These are phyloP conservation scores for Cladosporium halotolerans DNA, from an alignment of 2,329 filamentous ascomycete species.

Conservation along the genomic window DNA sequence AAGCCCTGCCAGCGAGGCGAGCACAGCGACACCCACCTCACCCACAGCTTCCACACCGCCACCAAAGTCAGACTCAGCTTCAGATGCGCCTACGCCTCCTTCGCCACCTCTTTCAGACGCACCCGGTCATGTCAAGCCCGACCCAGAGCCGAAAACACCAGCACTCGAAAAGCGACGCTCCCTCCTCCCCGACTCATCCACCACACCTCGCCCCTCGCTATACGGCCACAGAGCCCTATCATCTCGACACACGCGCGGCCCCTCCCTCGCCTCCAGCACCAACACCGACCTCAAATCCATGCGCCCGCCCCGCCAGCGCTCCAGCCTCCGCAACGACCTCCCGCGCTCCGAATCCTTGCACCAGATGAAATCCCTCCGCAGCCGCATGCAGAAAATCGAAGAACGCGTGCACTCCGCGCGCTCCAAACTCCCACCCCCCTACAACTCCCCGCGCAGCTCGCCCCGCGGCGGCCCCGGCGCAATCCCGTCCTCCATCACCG, in stretches of 20 bases:
- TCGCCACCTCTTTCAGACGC: slow-evolving; percentile 91
- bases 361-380: slow-evolving; percentile 88
- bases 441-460: slow-evolving; percentile 73
- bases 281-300: slow-evolving; percentile 22
- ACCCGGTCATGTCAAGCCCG: slow-evolving; percentile 49
- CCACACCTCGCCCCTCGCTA: slow-evolving; percentile 47
- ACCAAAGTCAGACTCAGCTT: slow-evolving; percentile 58
- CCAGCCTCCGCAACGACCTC: slow-evolving; percentile 32
- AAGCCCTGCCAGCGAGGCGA: slow-evolving; percentile 46
- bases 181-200: slow-evolving; percentile 45
- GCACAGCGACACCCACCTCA: slow-evolving; percentile 74
- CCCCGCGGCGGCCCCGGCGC: slow-evolving; percentile 46
- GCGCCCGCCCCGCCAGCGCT: slow-evolving; percentile 38
- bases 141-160: slow-evolving; percentile 32
- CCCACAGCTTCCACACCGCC: slow-evolving; percentile 86
- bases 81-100: slow-evolving; percentile 72
- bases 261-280: slow-evolving; percentile 44
- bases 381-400: slow-evolving; percentile 95
- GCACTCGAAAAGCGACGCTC: slow-evolving; percentile 37
- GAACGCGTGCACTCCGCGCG: slow-evolving; percentile 85
- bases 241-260: slow-evolving; percentile 48
- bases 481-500: slow-evolving; percentile 51
- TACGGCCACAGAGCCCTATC: slow-evolving; percentile 27
- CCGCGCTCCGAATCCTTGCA: slow-evolving; percentile 68
- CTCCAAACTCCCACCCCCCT: slow-evolving; percentile 82